Evolutionary conservation across 2,329 filamentous ascomycete species (phyloP).

Genomic region (Trichoderma hamatum): DNA sequence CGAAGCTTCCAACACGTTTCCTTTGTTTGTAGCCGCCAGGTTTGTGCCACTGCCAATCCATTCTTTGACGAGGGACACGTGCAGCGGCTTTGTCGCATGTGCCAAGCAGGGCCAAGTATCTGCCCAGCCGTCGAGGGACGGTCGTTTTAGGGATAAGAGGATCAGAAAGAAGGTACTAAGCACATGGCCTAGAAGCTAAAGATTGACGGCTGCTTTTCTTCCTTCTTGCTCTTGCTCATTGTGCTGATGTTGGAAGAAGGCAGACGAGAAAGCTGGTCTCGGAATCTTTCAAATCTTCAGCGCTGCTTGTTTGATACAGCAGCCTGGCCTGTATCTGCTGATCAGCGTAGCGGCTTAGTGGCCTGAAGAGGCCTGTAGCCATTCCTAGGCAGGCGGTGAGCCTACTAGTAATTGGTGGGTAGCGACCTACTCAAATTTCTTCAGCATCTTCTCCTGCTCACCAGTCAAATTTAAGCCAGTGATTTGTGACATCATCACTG

Average conservation of each 20-base stretch:
- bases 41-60: conserved; percentile 11
- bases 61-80: background rate
- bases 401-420: background rate
- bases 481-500: background rate
- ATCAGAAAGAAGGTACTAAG: background rate
- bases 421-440: background rate
- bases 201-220: background rate
- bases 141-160: background rate
- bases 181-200: background rate
- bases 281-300: background rate
- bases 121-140: background rate
- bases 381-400: background rate
- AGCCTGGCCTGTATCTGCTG: background rate
- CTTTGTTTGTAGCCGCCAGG: background rate
- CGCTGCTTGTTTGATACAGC: background rate
- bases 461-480: background rate
- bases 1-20: background rate
- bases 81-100: background rate
- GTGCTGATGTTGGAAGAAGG: background rate
- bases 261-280: background rate
- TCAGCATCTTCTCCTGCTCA: background rate
- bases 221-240: background rate
- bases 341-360: background rate
- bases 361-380: background rate
- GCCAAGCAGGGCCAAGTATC: conserved; percentile 14